Percentiles rank a stretch among this genome's conserved stretches.
Conservation (phyloP, 2,329 filamentous ascomycete genomes). For the Monosporascus sp. region DNA sequence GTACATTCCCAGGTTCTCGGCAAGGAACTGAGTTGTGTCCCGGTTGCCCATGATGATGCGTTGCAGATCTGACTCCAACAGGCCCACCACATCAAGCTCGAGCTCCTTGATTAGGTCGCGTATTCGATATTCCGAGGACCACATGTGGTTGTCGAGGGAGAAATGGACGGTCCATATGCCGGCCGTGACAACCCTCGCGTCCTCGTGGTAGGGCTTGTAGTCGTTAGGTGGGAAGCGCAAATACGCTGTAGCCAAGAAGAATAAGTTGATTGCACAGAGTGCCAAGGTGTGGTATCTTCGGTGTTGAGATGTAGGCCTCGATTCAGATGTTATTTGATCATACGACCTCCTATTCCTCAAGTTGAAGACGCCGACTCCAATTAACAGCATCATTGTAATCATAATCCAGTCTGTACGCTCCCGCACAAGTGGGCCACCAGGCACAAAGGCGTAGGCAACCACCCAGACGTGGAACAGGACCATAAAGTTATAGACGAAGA, state of each 20-base stretch:
- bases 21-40: constrained; percentile 89
- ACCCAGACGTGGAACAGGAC: constrained; percentile 99
- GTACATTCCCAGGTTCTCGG: constrained; percentile 97
- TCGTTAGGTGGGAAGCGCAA: constrained; percentile 89
- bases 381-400: constrained; percentile 74
- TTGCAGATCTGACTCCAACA: constrained; percentile 88
- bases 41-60: constrained; percentile 99
- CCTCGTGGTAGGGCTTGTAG: constrained; percentile 82
- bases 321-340: constrained; percentile 32
- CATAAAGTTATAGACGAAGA: constrained; percentile 87
- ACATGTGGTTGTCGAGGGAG: constrained; percentile 97
- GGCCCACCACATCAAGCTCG: constrained; percentile 95
- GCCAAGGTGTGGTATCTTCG: constrained; percentile 51
- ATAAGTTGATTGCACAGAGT: constrained; percentile 69
- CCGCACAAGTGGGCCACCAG: constrained; percentile 83
- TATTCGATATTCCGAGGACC: constrained; percentile 92
- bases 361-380: constrained; percentile 81
- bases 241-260: constrained; percentile 77
- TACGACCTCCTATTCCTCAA: constrained; percentile 48
- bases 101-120: constrained; percentile 84
- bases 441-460: constrained; percentile 96
- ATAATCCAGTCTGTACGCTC: constrained; percentile 97
- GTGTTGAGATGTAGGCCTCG: constrained; percentile 33
- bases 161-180: constrained; percentile 99
- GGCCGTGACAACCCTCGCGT: constrained; percentile 83